phyloP scores from a whole-genome alignment of 148 eudicot species.

The Arbutus unedo region DNA sequence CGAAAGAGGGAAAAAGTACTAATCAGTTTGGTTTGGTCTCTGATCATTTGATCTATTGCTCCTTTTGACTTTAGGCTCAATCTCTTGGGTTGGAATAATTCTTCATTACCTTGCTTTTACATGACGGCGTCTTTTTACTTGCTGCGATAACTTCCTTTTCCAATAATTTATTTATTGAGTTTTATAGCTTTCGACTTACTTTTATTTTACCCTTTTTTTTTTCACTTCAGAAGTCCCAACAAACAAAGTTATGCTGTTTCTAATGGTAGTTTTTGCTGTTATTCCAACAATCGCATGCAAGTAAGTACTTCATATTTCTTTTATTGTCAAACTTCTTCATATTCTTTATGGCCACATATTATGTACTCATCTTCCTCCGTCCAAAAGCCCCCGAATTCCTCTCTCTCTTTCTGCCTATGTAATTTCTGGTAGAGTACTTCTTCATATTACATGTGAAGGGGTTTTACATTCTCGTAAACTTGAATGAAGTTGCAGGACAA shows the following conservation, averaged over 20 bases:
- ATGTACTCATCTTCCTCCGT: not conserved
- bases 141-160: not conserved
- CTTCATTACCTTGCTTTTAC: not conserved
- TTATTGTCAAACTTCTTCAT: not conserved
- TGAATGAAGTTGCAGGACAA: not conserved
- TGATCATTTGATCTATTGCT: not conserved
- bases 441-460: not conserved
- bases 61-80: not conserved
- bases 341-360: not conserved
- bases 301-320: conserved; percentile 28
- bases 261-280: conserved; percentile 52
- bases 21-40: not conserved
- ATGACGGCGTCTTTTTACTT: not conserved
- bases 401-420: not conserved
- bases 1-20: not conserved
- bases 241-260: conserved; percentile 27
- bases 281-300: conserved; percentile 48
- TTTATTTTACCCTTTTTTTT: not conserved
- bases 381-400: not conserved
- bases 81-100: not conserved
- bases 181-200: not conserved
- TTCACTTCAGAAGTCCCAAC: conserved; percentile 40
- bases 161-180: not conserved
- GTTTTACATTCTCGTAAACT: not conserved
- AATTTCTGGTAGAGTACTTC: not conserved